phyloP scores from a whole-genome alignment of 768 basidiomycete genomes.

The Sistotremastrum niveocremeum region DNA sequence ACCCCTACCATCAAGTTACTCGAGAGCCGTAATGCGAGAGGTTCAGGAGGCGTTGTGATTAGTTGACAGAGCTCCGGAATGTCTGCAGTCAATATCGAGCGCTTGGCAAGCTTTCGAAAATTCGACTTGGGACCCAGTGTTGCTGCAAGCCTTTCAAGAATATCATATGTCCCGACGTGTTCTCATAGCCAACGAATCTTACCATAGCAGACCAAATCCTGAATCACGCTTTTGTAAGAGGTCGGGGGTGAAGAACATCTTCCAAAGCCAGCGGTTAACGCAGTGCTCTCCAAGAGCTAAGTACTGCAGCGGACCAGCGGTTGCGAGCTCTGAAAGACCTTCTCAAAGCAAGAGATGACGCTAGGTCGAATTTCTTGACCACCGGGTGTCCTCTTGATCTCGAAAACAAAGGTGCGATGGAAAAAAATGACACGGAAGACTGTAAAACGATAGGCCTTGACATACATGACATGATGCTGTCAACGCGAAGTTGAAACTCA shows the following conservation, averaged over 20 bases:
- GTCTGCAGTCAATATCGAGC: conserved; percentile 75
- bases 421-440: no score
- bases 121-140: conserved; percentile 81
- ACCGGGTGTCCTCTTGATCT: no score
- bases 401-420: no score
- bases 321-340: no score
- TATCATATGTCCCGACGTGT: not conserved
- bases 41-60: conserved; percentile 73
- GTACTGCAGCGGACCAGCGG: no score
- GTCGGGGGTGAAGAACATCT: conserved; percentile 82
- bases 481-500: no score
- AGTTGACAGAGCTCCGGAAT: conserved; percentile 69
- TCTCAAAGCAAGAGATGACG: no score
- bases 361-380: no score
- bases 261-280: no score
- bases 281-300: no score
- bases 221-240: conserved; percentile 70
- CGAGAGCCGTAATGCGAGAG: conserved; percentile 73
- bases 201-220: conserved; percentile 86
- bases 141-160: conserved; percentile 62
- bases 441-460: no score
- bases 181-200: conserved; percentile 3
- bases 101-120: conserved; percentile 70
- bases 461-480: no score
- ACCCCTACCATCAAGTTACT: conserved; percentile 86